Evolutionary conservation across 345 rosid genomes (phyloP).

Genomic region (Nasturtium officinale): DNA sequence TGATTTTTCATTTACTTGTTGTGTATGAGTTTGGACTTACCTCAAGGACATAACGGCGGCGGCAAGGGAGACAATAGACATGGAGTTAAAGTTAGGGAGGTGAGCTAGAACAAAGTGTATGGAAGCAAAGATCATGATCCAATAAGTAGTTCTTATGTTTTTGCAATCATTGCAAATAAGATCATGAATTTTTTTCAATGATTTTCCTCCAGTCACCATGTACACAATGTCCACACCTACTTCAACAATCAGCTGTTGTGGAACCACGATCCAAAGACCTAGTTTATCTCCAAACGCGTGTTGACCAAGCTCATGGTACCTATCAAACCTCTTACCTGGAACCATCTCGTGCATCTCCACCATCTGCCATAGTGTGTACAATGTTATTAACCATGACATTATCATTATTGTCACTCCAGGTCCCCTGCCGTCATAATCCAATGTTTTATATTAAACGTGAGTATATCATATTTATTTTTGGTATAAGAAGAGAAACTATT

Average conservation of each 20-base stretch:
- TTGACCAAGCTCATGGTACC: conserved; percentile 82
- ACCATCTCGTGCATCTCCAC: conserved; percentile 87
- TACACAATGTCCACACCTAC: conserved; percentile 69
- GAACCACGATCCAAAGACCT: conserved; percentile 79
- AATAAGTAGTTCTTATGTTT: conserved; percentile 55
- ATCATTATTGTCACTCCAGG: conserved; percentile 58
- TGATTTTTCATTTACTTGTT: neutral
- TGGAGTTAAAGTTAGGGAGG: conserved; percentile 79
- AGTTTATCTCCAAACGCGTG: conserved; percentile 79
- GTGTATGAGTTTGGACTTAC: conserved; percentile 36
- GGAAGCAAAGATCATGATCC: conserved; percentile 74
- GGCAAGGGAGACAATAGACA: conserved; percentile 59
- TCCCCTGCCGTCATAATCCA: conserved; percentile 53
- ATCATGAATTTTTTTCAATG: conserved; percentile 69
- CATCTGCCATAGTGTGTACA: conserved; percentile 92
- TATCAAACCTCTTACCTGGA: conserved; percentile 73
- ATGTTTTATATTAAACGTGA: neutral
- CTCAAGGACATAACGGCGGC: conserved; percentile 87
- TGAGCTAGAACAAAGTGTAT: conserved; percentile 71
- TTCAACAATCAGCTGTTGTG: conserved; percentile 75
- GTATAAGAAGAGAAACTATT: neutral
- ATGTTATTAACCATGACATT: conserved; percentile 71
- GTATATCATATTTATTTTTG: neutral
- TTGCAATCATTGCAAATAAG: conserved; percentile 55
- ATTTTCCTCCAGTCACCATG: conserved; percentile 87